phyloP scores from a whole-genome alignment of 2,329 filamentous ascomycete genomes.

The Fusarium nematophilum region DNA sequence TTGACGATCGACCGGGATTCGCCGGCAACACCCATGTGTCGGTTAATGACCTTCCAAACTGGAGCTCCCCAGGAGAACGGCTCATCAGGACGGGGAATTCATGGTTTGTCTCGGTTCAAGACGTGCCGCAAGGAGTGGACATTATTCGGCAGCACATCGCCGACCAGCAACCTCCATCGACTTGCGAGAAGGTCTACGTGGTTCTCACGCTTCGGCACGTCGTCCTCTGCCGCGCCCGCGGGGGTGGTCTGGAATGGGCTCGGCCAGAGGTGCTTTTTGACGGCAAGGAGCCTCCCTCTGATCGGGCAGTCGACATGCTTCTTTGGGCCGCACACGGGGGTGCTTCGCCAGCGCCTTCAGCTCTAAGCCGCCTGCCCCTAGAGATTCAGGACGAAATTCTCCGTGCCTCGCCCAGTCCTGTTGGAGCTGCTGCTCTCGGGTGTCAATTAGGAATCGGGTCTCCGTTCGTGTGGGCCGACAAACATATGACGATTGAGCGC shows the following conservation, averaged over 20 bases:
- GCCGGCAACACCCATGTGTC: conserved; percentile 33
- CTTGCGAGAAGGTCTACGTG: conserved; percentile 5
- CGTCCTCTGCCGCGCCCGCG: conserved; percentile 16
- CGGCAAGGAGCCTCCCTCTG: not conserved
- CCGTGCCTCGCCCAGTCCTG: conserved; percentile 2
- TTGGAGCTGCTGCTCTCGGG: conserved; percentile 24
- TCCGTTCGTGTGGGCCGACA: conserved; percentile 19
- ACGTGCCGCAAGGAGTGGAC: conserved; percentile 20
- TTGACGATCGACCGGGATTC: too few relatives aligned
- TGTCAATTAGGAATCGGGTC: conserved; percentile 23
- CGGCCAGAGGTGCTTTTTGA: conserved; percentile 20
- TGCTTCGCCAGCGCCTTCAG: not conserved
- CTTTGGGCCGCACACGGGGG: conserved; percentile 24
- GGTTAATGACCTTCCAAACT: conserved; percentile 26
- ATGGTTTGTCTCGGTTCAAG: conserved; percentile 31
- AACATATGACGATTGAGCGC: conserved; percentile 25
- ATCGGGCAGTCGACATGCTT: conserved; percentile 32
- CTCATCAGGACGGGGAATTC: conserved; percentile 23
- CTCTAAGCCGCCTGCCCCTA: conserved; percentile 26
- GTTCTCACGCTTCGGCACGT: conserved; percentile 30
- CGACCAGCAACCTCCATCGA: too few relatives aligned
- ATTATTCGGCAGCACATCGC: conserved; percentile 29
- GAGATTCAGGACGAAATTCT: conserved; percentile 35
- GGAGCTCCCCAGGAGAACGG: conserved; percentile 18
- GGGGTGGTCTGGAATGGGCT: conserved; percentile 14